A percentile compares a stretch with the other conserved stretches of the same genome.
Evolutionary conservation across 176 grass and related monocot species (phyloP).

Genomic region (Eremochloa ophiuroides): DNA sequence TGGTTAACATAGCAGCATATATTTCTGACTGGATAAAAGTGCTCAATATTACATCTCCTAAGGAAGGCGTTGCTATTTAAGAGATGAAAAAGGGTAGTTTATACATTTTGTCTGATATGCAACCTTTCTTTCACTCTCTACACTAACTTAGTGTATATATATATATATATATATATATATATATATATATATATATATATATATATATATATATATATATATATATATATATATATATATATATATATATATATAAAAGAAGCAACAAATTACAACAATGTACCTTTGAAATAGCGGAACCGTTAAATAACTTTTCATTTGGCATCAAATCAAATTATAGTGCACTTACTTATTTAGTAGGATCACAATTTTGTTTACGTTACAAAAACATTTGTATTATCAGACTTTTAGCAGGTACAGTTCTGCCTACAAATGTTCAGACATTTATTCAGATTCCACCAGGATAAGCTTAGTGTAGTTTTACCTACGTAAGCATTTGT

Average conservation of each 20-base stretch:
- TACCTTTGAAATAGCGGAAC: background rate
- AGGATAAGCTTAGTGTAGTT: background rate
- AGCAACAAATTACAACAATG: background rate
- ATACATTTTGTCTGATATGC: background rate
- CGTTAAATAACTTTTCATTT: background rate
- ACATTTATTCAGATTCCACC: background rate
- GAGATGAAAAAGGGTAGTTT: background rate
- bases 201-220: too few species aligned
- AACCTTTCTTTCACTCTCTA: background rate
- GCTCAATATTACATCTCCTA: background rate
- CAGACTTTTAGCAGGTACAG: background rate
- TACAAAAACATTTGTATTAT: background rate
- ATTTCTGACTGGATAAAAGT: background rate
- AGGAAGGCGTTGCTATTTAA: background rate
- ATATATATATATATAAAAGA: background rate
- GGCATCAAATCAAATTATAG: background rate
- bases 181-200: too few species aligned
- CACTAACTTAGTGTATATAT: too few species aligned
- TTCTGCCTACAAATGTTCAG: background rate
- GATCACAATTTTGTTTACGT: background rate
- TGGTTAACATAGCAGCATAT: background rate
- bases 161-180: too few species aligned
- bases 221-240: too few species aligned
- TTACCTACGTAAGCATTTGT: background rate
- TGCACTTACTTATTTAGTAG: background rate